Base-by-base conservation (phyloP, 2,329 filamentous ascomycete genomes). In the Aurifilum marmelostoma region DNA sequence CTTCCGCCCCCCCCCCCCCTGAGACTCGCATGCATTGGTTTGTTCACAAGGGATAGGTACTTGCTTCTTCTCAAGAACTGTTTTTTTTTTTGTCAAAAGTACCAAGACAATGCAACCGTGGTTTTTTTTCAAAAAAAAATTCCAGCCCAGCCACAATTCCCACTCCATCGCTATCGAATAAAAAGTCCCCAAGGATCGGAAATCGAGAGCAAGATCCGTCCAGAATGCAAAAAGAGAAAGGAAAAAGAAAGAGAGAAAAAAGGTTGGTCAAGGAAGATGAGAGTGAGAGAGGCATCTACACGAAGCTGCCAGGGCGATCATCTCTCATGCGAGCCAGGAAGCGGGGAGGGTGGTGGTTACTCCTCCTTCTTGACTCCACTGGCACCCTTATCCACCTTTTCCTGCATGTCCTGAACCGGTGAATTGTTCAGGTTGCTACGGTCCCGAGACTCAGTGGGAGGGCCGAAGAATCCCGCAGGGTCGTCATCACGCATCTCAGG, bases 401-500 rank as follows among this genome's bases (percentile, higher is more conserved):
- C 34, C 58, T 60, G 50, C 56, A 61, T 54, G 56, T 41, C 41
- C 14, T 66, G 41, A 21, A 39, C 63, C 41, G 59, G 56, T 8
- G 60, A 3, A 5, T 27, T 7, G 50, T 24, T 56, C 18, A 29
- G 12, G 37, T 41, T 21, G 9, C 14, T 21, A 56, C 58, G 37
- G 14, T 14, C 27, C 8, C 3, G 21, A 21, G n/a, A 12, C 14
- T 54, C 21, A 29, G 61, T 24, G 18, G 56, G 32, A 14, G 39
- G 27, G 61, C 41, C 56, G 32, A 63, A 63, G 18, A 47, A 34
- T 24, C 65, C 37, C 16, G 41, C 41, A 39, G 41, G 63, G n/a
- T 68, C 63, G 27, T 39, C 50, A 14, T 66, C 24, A 37, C 54
- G 54, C 56, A 34, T 18, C 14, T 43, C 62, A 18, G 18, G 5